Conservation (phyloP, 1,284 basidiomycete species). For the Austropuccinia psidii region DNA sequence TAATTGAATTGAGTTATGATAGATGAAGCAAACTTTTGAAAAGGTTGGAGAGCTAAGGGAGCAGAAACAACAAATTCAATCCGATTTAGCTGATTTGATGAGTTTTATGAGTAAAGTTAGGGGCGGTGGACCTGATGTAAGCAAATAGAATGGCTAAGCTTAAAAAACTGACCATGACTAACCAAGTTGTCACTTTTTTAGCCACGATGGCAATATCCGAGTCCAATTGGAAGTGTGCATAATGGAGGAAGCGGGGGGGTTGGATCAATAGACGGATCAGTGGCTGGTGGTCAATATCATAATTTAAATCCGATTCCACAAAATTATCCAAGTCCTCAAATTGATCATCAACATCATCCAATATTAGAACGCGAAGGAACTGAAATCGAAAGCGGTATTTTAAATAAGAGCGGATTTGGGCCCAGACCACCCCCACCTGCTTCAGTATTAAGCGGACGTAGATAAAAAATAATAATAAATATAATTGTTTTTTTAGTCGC, state of each 20-base stretch:
- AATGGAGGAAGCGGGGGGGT: not conserved
- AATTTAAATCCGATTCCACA: constrained; percentile 10
- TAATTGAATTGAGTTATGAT: not conserved
- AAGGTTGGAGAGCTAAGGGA: constrained; percentile 33
- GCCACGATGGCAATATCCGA: constrained; percentile 31
- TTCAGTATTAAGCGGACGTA: not conserved
- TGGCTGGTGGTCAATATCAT: not conserved
- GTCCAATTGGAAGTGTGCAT: not conserved
- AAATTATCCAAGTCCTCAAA: constrained; percentile 19
- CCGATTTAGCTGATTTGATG: constrained; percentile 35
- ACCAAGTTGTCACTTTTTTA: not conserved
- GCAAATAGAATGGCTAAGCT: not conserved
- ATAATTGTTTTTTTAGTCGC: not conserved
- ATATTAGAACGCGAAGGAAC: not conserved
- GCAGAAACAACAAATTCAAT: constrained; percentile 37
- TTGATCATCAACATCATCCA: not conserved
- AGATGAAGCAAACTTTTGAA: constrained; percentile 36
- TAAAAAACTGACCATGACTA: too few relatives aligned
- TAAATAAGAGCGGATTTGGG: not conserved
- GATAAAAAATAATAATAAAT: not conserved
- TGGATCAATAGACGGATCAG: constrained; percentile 4
- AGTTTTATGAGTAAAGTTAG: constrained; percentile 36
- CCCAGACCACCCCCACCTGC: constrained; percentile 27
- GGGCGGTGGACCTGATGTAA: constrained; percentile 35
- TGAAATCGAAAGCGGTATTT: not conserved